Base-by-base conservation (phyloP, 164 flowering plant species). In the Dillenia turbinata region DNA sequence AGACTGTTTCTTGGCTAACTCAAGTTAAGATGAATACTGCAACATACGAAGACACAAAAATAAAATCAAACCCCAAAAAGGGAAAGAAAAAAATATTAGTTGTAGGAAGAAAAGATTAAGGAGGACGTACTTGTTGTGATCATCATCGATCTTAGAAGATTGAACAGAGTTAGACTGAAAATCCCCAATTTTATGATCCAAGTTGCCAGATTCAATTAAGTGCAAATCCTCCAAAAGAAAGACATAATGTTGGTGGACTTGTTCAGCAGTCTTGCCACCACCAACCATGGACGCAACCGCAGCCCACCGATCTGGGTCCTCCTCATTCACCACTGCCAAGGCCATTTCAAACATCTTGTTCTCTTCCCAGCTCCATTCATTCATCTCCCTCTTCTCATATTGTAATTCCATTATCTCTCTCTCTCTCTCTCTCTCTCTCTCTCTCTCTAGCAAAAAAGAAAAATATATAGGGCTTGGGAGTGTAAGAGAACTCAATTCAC, bases 301-400 rank as follows among this genome's bases (percentile, higher is more conserved):
- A 19, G 81, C 74, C 93, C 93, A 87, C 26, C 89, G 73, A 22
- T 76, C 69, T 3, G 93, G 93, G 47, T 77, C 69, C 17, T 70
- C 57, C 49, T 85, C 88, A 16, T 79, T 84, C 3, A 81, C 85
- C 49, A 76, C 77, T 9, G 89, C 85, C 62, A 87, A 63, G 60
- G 89, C 93, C 66, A 83, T 52, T 71, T 87, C 93, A 71, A 87
- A 87, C 79, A 76, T 19, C 76, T 87, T 85, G 75, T 87, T 87
- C 80, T 85, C 88, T 59, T 85, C 86, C 88, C 89, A 83, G 59
- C 82, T 87, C 93, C 93, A 87, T 19, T 64, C 78, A 51, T 74
- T 69, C 45, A 69, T 59, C 52, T 63, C 56, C 54, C 60, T 64
- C 13, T 61, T 24, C 64, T 81, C 83, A 81, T 78, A 2, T 24